phyloP scores from a whole-genome alignment of 202 grass and related monocot genomes.

The Setaria viridis region DNA sequence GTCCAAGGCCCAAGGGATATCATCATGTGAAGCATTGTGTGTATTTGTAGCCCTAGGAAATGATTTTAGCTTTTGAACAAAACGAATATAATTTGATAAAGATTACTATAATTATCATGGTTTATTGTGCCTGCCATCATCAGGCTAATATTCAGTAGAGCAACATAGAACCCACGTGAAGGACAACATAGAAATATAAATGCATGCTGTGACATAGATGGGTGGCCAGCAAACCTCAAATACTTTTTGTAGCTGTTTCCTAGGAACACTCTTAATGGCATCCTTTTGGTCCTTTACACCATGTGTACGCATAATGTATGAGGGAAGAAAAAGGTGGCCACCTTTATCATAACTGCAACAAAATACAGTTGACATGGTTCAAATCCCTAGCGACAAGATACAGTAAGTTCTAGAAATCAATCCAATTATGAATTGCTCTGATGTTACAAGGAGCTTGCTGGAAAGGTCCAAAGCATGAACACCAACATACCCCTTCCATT shows the following conservation, averaged over 20 bases:
- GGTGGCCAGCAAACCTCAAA: constrained; percentile 63
- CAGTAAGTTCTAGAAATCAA: constrained; percentile 15
- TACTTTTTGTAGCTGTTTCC: constrained; percentile 86
- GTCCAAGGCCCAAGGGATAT: constrained; percentile 7
- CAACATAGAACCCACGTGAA: neutral
- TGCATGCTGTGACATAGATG: constrained; percentile 27
- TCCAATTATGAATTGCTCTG: neutral
- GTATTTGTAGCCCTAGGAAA: neutral
- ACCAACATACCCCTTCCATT: constrained; percentile 91
- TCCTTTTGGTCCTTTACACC: constrained; percentile 89
- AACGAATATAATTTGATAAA: neutral
- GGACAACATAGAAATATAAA: constrained; percentile 20
- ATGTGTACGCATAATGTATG: constrained; percentile 91
- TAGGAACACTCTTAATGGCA: constrained; percentile 75
- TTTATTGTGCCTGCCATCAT: neutral
- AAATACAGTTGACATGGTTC: constrained; percentile 6
- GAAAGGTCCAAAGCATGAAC: constrained; percentile 32
- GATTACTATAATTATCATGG: neutral
- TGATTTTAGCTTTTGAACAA: neutral
- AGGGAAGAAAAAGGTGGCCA: constrained; percentile 86
- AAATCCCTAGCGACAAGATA: constrained; percentile 30
- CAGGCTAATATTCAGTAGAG: constrained; percentile 3
- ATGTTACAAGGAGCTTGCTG: constrained; percentile 1
- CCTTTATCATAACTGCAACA: constrained; percentile 85
- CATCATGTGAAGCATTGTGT: constrained; percentile 26